Base-by-base conservation (phyloP, 768 basidiomycete species). In the Suillus cothurnatus region DNA sequence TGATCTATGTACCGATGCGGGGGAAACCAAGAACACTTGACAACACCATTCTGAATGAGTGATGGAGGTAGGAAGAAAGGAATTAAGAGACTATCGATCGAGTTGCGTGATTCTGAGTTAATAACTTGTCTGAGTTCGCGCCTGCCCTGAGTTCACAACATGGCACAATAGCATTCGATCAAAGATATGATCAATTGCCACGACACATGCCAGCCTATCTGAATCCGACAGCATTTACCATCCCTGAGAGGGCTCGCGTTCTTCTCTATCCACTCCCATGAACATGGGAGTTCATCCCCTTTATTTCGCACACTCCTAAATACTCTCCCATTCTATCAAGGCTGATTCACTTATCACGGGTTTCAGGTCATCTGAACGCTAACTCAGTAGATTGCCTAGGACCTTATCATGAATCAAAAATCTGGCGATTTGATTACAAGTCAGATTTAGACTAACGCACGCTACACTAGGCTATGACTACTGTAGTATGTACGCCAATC, bases 21-120 rank as follows among this genome's bases (percentile, higher is more conserved):
- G 95, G 95, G 81, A 93, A 95, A 72, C 95, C 95, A 72, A 96
- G 88, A 70, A 95, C 92, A 74, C 92, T 91, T 67, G 93, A 94
- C 55, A 78, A 74, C 66, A 94, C 92, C 92, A 94, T 90, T 73
- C 63, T 68, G 66, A 59, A 65, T 66, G 70, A 70, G 64, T 36
- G 56, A 56, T 66, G 57, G 69, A 57, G 58, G 60, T 61, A 56
- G 64, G 58, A 70, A 55, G 70, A 67, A 62, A 61, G 58, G 64
- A 66, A 69, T 63, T 63, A 66, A 61, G 45, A 61, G 62, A 26
- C 36, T 52, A 34, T 49, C 55, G 34, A 61, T 31, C 19, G 6
- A 47, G 21, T 61, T 59, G 34, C 67, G 69, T 59, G 74, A 73
- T 77, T 77, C 75, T 77, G 70, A 73, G 62, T 65, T 69, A 65